Evolutionary conservation across 495 filamentous ascomycete genomes (phyloP), one percentile per base, ranked within the genome.

Genomic region (Aspergillus asperescens): DNA sequence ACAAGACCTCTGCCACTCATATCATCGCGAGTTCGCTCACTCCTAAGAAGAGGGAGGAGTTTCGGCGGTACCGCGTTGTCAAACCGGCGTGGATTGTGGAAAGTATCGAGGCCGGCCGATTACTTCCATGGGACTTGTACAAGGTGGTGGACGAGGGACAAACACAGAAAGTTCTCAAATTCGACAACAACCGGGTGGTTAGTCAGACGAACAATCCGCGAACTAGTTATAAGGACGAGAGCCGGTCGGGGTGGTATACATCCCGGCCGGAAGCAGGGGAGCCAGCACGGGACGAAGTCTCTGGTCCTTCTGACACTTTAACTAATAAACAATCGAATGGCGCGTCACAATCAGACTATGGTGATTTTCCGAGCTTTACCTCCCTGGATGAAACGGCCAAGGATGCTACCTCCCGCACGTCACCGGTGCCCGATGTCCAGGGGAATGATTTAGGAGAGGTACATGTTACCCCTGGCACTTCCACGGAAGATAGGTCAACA

Each of bases 41-140:
- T 2, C 88, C 88, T 0, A 97, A 95, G 75, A 98, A 98, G 63
- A 78, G 81, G 24, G 81, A 88, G 27, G 93, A 96, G 54, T 95
- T 94, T 56, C 74, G 71, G 18, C 81, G 80, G 50, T 97, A 96
- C 61, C 83, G 89, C 24, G 88, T 98, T 20, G 93, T 96, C 56
- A 95, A 91, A 67, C 93, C 93, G n/a, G 86, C 90, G 44, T 98
- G 93, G 93, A 78, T 97, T 2, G 84, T 88, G 8, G 93, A 97
- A 53, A 94, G 90, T 62, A 79, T 97, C 49, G 75, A 81, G 41
- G 87, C 84, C 5, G 89, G 90, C 1, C 84, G 78, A 46, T 60
- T 96, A 37, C 74, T 96, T 41, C 86, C 90, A 2, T 98, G 93
- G 93, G 77, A 86, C 48, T 73, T 79, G 5, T 98, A 87, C 61